Conservation (phyloP, 2,329 filamentous ascomycete genomes). For the Phoma herbarum region DNA sequence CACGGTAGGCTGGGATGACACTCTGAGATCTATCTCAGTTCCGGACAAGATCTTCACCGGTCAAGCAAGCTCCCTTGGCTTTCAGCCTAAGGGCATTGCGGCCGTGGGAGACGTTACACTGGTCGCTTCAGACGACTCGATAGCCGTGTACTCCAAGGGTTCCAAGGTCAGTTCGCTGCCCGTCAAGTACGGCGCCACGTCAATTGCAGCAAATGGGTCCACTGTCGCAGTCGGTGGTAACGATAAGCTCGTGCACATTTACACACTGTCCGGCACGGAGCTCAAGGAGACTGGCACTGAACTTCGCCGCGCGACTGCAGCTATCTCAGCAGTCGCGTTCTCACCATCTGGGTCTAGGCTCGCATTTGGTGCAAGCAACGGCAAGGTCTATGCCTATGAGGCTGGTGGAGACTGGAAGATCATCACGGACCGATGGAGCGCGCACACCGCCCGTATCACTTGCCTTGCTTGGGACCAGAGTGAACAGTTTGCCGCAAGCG, state of each 20-base stretch:
- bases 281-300: constrained; percentile 62
- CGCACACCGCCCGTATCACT: constrained; percentile 74
- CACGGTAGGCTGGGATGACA: constrained; percentile 94
- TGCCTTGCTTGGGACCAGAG: constrained; percentile 78
- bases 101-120: constrained; percentile 63
- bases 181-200: constrained; percentile 71
- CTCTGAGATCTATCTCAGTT: constrained; percentile 79
- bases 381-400: constrained; percentile 86
- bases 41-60: constrained; percentile 79
- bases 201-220: constrained; percentile 73
- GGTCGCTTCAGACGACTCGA: constrained; percentile 62
- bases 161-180: constrained; percentile 67
- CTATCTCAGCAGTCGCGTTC: constrained; percentile 83
- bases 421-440: constrained; percentile 80
- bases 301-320: constrained; percentile 73
- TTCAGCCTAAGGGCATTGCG: constrained; percentile 80
- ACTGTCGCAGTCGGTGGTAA: constrained; percentile 80
- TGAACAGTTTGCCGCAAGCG: constrained; percentile 82
- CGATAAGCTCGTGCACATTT: constrained; percentile 78
- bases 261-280: constrained; percentile 67
- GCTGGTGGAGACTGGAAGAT: constrained; percentile 71
- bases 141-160: constrained; percentile 68
- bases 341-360: constrained; percentile 79
- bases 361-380: constrained; percentile 82
- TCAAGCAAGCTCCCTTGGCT: constrained; percentile 70